Percentiles rank a stretch among this genome's conserved stretches.
phyloP scores from a whole-genome alignment of 2,329 filamentous ascomycete species.

The Botrytis tulipae region DNA sequence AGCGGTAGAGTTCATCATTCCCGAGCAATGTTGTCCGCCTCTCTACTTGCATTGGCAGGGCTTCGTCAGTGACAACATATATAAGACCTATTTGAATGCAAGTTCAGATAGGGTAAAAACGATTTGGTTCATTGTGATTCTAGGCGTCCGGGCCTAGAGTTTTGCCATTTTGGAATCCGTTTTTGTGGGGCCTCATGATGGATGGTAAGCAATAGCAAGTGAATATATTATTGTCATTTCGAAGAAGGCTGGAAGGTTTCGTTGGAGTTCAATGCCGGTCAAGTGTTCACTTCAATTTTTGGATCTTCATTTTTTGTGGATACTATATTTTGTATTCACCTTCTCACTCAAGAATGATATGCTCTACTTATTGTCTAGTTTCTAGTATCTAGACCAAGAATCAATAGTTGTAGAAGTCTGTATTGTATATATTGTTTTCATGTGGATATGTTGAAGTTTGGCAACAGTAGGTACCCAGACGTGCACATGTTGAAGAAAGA shows the following conservation, averaged over 20 bases:
- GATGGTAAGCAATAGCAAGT: neutral
- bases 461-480: neutral
- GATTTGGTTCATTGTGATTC: neutral
- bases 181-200: neutral
- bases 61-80: neutral
- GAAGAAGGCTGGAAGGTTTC: neutral
- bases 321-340: neutral
- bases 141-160: neutral
- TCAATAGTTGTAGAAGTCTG: neutral
- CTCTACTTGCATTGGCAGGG: neutral
- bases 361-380: neutral
- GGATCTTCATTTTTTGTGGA: neutral
- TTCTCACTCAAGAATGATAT: neutral
- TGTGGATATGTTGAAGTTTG: neutral
- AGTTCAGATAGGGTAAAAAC: neutral
- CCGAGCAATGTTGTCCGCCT: neutral
- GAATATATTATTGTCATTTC: neutral
- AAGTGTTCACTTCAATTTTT: neutral
- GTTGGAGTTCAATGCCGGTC: neutral
- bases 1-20: conserved; percentile 2
- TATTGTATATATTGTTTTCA: neutral
- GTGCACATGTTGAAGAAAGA: neutral
- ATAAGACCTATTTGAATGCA: neutral
- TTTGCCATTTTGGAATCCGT: neutral
- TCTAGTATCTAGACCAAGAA: neutral